These are phyloP conservation scores for Antitrichia curtipendula DNA, from an alignment of 225 moss, liverwort and hornwort species.

Conservation along the genomic window DNA sequence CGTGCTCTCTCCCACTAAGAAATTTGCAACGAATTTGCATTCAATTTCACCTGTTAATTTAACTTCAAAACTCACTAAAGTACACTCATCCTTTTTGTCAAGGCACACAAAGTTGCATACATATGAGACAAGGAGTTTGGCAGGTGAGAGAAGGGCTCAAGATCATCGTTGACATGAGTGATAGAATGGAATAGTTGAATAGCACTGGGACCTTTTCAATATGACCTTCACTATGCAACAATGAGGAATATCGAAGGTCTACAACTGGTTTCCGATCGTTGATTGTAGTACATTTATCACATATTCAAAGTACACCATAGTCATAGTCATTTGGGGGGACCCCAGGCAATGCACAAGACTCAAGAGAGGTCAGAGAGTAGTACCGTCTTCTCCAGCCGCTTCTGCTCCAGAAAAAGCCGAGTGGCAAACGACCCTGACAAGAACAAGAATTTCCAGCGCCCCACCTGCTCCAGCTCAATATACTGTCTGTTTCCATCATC, in stretches of 20 bases:
- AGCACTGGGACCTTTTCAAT: neutral
- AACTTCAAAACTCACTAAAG: neutral
- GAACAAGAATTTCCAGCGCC: conserved; percentile 75
- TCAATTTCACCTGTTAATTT: too few relatives aligned
- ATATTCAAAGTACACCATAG: neutral
- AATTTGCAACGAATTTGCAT: too few relatives aligned
- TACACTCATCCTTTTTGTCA: neutral
- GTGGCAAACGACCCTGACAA: conserved; percentile 59
- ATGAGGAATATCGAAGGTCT: neutral
- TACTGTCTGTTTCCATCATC: conserved; percentile 80
- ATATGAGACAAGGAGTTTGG: neutral
- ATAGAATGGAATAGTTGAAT: neutral
- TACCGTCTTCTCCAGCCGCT: conserved; percentile 61
- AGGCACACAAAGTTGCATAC: neutral
- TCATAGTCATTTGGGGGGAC: neutral
- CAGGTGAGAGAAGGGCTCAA: neutral
- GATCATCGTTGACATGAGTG: neutral
- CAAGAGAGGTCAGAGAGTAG: neutral
- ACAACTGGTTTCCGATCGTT: too few relatives aligned
- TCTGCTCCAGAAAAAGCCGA: conserved; percentile 55
- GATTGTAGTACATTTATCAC: neutral
- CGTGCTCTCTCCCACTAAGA: too few relatives aligned
- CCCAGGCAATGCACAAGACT: neutral
- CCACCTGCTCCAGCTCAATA: conserved; percentile 79
- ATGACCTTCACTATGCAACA: neutral